Base-by-base conservation (phyloP, 768 basidiomycete genomes). In the Piloderma croceum region DNA sequence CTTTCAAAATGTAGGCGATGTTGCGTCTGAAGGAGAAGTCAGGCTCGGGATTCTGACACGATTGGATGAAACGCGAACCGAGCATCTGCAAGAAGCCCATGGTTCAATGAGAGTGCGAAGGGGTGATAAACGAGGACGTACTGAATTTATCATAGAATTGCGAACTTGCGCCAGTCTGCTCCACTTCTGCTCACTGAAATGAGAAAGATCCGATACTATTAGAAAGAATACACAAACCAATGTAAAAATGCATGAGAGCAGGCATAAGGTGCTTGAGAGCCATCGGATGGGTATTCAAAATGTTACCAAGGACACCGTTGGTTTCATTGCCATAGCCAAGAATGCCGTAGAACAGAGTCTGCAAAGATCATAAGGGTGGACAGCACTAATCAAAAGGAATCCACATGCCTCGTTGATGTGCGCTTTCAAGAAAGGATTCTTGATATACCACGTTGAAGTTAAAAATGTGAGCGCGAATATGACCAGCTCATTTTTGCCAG, bases 121-220 rank as follows among this genome's bases (percentile, higher is more conserved):
- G 12, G 9, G 19, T 33, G 38, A 22, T 36, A 49, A 42, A 36
- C n/a, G 13, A 21, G 4, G 12, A 76, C 84, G 48, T 54, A 89
- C 88, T 88, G 56, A 93, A 94, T 79, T 96, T 93, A 61, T 96
- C 94, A 63, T 96, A 98, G 65, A 99, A 98, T 56, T 98, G 94
- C 0, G 92, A 94, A 56, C 92, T 94, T 17, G 92, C 90, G 22
- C 96, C 96, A 0, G 96, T 99, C 52, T 86, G 84, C 60, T 99
- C 96, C 33, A 97, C 92, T 76, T 98, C 94, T 94, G 57, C 41
- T 10, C 9, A 36, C 37, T 24, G 17, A 5, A 19, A 25, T 25
- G 7, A 38, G 34, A 33, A 21, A 51, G 32, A 44, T 36, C 19
- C 42, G 24, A 43, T 17, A 35, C 10, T 13, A 21, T 13, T 21